Base-by-base conservation (phyloP, 352 stramenopile genomes). In the Pythium coloratum region DNA sequence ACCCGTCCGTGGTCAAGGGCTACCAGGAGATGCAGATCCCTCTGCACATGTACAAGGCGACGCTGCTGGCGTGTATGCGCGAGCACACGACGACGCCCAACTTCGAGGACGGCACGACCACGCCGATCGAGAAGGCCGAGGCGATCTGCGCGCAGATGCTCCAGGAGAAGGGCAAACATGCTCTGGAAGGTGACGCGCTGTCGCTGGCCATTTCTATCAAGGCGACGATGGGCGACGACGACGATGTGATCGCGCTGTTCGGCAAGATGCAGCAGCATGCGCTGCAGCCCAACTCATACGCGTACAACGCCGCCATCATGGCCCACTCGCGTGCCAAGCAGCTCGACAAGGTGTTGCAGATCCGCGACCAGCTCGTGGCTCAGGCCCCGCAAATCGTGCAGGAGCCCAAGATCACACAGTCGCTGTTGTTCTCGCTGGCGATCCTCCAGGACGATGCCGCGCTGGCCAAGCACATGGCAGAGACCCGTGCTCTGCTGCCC, bases 171-270 rank as follows among this genome's bases (percentile, higher is more conserved):
- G 73, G 82, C 51, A 75, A 70, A 14, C 76, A 79, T 32, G 55
- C 58, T 7, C 50, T 92, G 24, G 84, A 92, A 59, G 77, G 80
- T 32, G 85, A 90, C 1, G 85, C 85, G 49, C 70, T 93, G 34
- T 93, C 83, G 9, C 76, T 93, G 65, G 85, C 86, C 24, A 92
- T 92, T 61, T 94, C 85, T 20, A 88, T 92, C 57, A 90, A 89
- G 61, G 85, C 87, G 2, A 84, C 76, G 0, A 69, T 79, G 0
- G 77, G 84, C 2, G 85, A 93, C 66, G 76, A 95, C 64, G 82
- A 91, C 53, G 83, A 94, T 55, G 82, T 95, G 13, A 72, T 89
- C 44, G 82, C 83, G 30, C 65, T 95, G 13, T 94, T 88, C 65
- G 78, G 92, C 60, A 86, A 76, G 16, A 92, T 89, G 85, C 77